Conservation (phyloP, 495 filamentous ascomycete species). For the Neurospora tetrasperma region DNA sequence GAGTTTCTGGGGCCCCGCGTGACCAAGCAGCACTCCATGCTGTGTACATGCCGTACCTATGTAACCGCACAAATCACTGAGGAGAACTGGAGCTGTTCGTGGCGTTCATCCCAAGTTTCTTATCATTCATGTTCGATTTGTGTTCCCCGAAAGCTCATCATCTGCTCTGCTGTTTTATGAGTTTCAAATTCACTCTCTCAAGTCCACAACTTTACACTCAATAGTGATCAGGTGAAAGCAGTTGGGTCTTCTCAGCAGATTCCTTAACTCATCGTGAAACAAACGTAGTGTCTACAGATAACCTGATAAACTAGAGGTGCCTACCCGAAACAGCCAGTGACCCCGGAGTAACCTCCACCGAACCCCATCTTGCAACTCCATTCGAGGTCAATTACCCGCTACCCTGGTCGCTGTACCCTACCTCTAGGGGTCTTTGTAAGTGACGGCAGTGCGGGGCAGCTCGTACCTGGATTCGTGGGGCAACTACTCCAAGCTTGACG, state of each 20-base stretch:
- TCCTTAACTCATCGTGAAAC: background rate
- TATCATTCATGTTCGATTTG: background rate
- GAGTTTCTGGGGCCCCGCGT: background rate
- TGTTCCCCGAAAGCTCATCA: background rate
- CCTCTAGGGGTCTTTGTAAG: background rate
- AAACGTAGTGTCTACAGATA: background rate
- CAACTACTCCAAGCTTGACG: background rate
- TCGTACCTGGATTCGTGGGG: background rate
- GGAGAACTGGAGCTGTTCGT: background rate
- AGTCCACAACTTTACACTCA: background rate
- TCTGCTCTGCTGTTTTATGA: background rate
- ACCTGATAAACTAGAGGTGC: background rate
- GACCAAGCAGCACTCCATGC: background rate
- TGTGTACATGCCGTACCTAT: background rate
- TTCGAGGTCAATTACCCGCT: background rate
- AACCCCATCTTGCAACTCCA: background rate
- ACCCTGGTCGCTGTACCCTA: background rate
- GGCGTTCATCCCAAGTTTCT: background rate
- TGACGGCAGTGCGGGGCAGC: background rate
- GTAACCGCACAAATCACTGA: background rate
- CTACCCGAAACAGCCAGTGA: background rate
- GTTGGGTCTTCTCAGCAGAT: background rate
- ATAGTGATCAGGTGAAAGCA: background rate
- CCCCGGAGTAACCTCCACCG: background rate
- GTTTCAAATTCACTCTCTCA: background rate